These are phyloP conservation scores for Phytomonas francai DNA, from an alignment of 208 protist genomes.

Conservation along the genomic window DNA sequence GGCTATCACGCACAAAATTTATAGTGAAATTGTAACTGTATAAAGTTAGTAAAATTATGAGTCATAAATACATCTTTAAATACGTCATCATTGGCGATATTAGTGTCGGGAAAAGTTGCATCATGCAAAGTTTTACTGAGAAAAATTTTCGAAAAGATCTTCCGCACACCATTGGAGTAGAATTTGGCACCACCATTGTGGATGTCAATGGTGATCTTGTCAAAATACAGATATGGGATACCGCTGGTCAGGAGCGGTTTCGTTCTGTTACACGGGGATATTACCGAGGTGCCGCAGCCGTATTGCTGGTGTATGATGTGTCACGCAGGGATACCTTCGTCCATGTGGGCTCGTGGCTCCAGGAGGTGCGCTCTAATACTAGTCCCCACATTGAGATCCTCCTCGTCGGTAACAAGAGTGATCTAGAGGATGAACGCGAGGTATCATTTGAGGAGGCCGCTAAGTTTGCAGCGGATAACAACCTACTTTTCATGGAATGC, in stretches of 20 bases:
- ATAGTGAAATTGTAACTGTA: background rate
- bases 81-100: conserved; percentile 98
- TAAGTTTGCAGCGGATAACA: conserved; percentile 93
- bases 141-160: conserved; percentile 92
- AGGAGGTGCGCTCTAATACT: conserved; percentile 90
- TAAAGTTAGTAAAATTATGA: conserved; percentile 26
- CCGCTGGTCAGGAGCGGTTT: conserved; percentile 88
- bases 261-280: conserved; percentile 93
- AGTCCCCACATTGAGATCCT: conserved; percentile 81
- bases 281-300: conserved; percentile 94
- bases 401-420: conserved; percentile 94
- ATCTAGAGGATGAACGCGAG: conserved; percentile 92
- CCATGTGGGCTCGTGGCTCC: conserved; percentile 92
- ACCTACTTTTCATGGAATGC: conserved; percentile 93
- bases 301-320: conserved; percentile 95
- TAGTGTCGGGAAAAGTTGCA: conserved; percentile 96
- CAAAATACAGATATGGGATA: conserved; percentile 98
- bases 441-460: conserved; percentile 95
- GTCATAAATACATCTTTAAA: conserved; percentile 95
- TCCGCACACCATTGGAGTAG: conserved; percentile 97
- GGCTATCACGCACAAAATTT: background rate
- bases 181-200: conserved; percentile 96
- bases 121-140: conserved; percentile 98
- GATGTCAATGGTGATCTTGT: conserved; percentile 93
- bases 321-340: conserved; percentile 79